These are phyloP conservation scores for Drechslera avenae DNA, from an alignment of 2,329 filamentous ascomycete genomes.

Conservation along the genomic window DNA sequence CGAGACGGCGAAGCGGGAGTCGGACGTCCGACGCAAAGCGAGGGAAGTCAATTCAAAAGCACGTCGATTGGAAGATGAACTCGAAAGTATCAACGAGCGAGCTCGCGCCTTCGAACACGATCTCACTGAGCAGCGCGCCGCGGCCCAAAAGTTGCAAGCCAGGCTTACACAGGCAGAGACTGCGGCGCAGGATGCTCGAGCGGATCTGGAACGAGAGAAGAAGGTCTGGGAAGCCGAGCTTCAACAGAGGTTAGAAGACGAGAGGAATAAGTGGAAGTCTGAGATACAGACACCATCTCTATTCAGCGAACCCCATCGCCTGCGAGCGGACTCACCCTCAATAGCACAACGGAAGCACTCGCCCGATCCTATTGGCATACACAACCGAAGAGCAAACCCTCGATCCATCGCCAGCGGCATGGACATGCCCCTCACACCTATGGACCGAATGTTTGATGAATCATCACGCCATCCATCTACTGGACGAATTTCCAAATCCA, in stretches of 20 bases:
- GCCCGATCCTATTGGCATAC: constrained; percentile 42
- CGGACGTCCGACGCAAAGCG: constrained; percentile 85
- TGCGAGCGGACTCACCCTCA: constrained; percentile 47
- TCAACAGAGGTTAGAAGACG: constrained; percentile 66
- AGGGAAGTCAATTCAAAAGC: constrained; percentile 76
- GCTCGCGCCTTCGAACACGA: constrained; percentile 70
- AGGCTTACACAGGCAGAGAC: constrained; percentile 68
- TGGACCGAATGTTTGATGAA: constrained; percentile 46
- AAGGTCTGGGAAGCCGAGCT: constrained; percentile 63
- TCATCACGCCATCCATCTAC: constrained; percentile 44
- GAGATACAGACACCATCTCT: constrained; percentile 48
- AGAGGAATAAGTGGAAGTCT: constrained; percentile 64
- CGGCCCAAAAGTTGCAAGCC: constrained; percentile 66
- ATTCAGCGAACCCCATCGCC: constrained; percentile 29
- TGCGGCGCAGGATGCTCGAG: constrained; percentile 63
- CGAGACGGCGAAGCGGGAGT: constrained; percentile 80
- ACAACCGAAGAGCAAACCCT: constrained; percentile 30
- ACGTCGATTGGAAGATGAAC: constrained; percentile 77
- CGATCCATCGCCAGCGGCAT: constrained; percentile 39
- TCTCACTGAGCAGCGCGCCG: constrained; percentile 62
- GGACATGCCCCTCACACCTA: constrained; percentile 41
- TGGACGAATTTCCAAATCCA: constrained; percentile 39
- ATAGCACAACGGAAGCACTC: constrained; percentile 50
- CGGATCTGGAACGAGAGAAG: constrained; percentile 64
- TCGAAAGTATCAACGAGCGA: constrained; percentile 71